phyloP scores from a whole-genome alignment of 1,139 yeast species.

The Dujonia santamariae region DNA sequence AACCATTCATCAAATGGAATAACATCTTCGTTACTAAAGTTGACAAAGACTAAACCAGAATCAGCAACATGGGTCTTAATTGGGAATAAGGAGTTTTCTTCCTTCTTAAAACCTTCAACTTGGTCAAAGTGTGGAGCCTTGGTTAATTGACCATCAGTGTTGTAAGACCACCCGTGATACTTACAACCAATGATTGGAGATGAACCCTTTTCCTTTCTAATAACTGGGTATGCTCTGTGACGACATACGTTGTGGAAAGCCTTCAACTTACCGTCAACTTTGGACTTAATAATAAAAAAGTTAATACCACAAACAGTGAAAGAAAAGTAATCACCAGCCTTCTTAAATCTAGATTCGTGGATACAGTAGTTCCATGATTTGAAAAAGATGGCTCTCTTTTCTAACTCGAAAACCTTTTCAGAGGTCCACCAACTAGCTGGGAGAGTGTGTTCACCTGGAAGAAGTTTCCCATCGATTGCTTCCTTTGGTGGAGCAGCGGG shows the following conservation, averaged over 20 bases:
- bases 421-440: slow-evolving; percentile 70
- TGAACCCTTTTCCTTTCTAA: slow-evolving; percentile 56
- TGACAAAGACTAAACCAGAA: slow-evolving; percentile 56
- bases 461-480: slow-evolving; percentile 18
- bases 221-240: slow-evolving; percentile 62
- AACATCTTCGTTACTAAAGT: slow-evolving; percentile 36
- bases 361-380: slow-evolving; percentile 55
- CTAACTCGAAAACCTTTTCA: slow-evolving; percentile 53
- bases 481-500: slow-evolving; percentile 29
- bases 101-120: slow-evolving; percentile 55
- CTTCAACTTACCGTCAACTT: slow-evolving; percentile 45
- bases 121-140: slow-evolving; percentile 62
- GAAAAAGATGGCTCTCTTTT: slow-evolving; percentile 53
- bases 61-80: slow-evolving; percentile 53
- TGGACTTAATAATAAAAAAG: slow-evolving; percentile 54
- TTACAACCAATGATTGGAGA: slow-evolving; percentile 56
- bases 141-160: slow-evolving; percentile 52
- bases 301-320: slow-evolving; percentile 51
- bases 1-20: slow-evolving; percentile 52
- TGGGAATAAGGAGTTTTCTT: slow-evolving; percentile 52
- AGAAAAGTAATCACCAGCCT: slow-evolving; percentile 55
- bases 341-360: slow-evolving; percentile 48
- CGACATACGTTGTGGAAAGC: slow-evolving; percentile 66
- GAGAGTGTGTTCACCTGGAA: slow-evolving; percentile 54
- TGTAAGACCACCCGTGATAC: slow-evolving; percentile 67